phyloP scores from a whole-genome alignment of 1,139 yeast species.

The Pichia sp. region DNA sequence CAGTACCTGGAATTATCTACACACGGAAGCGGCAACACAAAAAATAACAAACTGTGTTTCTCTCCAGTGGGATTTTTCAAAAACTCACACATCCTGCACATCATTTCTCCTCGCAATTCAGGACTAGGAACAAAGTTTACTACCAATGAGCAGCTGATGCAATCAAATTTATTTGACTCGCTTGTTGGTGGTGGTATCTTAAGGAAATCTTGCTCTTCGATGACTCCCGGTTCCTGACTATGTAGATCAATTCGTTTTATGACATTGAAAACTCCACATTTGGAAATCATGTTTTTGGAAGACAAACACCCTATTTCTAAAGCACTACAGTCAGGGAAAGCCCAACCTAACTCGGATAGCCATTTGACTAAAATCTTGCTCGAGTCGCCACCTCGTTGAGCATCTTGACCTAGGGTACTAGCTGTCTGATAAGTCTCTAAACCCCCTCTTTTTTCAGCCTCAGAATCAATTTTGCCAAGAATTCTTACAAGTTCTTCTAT shows the following conservation, averaged over 20 bases:
- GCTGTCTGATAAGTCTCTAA: constrained; percentile 77
- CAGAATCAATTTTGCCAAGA: constrained; percentile 56
- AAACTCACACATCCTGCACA: constrained; percentile 55
- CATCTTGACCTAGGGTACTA: constrained; percentile 76
- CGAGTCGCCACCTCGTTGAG: constrained; percentile 83
- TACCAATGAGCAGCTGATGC: constrained; percentile 80
- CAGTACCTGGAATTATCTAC: constrained; percentile 76
- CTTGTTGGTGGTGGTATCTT: constrained; percentile 55
- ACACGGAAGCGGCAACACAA: constrained; percentile 89
- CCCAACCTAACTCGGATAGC: constrained; percentile 40
- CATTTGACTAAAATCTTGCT: constrained; percentile 70
- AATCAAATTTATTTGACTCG: constrained; percentile 47
- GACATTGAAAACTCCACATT: constrained; percentile 42
- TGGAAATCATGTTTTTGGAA: constrained; percentile 64
- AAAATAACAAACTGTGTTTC: constrained; percentile 39
- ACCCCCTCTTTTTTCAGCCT: constrained; percentile 62
- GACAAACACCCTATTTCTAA: constrained; percentile 82
- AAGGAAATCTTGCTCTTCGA: constrained; percentile 80
- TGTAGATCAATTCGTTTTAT: constrained; percentile 72
- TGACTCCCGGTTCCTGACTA: constrained; percentile 65
- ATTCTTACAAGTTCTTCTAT: constrained; percentile 23
- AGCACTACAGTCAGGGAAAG: constrained; percentile 33
- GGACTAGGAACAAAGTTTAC: constrained; percentile 83
- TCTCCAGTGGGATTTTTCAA: constrained; percentile 35
- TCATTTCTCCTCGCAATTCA: constrained; percentile 69